Conservation (phyloP, 1,139 yeast genomes). For the Yamadazyma triangularis region DNA sequence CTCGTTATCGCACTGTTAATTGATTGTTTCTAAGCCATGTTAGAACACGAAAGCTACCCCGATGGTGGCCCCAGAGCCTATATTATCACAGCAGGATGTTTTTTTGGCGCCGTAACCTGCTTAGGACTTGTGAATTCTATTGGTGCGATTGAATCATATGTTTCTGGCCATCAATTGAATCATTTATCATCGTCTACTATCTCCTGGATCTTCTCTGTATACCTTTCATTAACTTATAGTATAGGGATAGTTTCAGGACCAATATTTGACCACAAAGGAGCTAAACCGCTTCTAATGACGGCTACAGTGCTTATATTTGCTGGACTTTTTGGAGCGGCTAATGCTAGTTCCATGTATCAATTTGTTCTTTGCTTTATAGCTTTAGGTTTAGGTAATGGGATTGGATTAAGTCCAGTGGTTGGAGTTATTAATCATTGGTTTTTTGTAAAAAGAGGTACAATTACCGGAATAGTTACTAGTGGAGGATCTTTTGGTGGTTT, state of each 20-base stretch:
- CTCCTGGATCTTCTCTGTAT: constrained; percentile 37
- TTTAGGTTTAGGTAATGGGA: constrained; percentile 30
- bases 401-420: constrained; percentile 33
- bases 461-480: constrained; percentile 34
- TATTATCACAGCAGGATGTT: constrained; percentile 57
- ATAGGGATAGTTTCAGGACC: constrained; percentile 33
- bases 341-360: constrained; percentile 25
- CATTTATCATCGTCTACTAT: constrained; percentile 38
- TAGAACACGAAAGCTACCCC: constrained; percentile 32
- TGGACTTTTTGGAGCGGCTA: constrained; percentile 32
- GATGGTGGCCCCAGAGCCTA: constrained; percentile 61
- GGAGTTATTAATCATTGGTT: constrained; percentile 40
- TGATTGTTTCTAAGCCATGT: not conserved
- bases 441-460: constrained; percentile 26
- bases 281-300: constrained; percentile 19
- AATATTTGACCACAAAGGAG: constrained; percentile 30
- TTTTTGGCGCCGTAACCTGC: constrained; percentile 48
- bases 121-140: constrained; percentile 58
- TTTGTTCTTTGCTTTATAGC: constrained; percentile 30
- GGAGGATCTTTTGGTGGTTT: constrained; percentile 40
- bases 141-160: constrained; percentile 60
- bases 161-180: constrained; percentile 47
- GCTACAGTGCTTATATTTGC: constrained; percentile 24
- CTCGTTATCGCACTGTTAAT: too few species aligned
- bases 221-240: constrained; percentile 25